Evolutionary conservation across 2,329 filamentous ascomycete genomes (phyloP).

Genomic region (Calonectria pauciramosa): DNA sequence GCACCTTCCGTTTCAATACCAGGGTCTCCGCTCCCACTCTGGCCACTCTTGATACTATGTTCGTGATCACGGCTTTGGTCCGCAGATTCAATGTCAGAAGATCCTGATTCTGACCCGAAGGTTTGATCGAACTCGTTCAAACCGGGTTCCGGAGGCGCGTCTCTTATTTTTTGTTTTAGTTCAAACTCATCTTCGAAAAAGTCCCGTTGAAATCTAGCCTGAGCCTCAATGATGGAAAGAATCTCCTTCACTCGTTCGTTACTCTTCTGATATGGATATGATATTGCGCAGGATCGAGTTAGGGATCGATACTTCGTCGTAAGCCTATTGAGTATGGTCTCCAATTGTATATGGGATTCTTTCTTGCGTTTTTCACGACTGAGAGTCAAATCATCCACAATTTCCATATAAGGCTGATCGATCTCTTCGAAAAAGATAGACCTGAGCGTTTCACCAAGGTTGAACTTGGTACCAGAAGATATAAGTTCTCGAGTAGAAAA

Average conservation of each 20-base stretch:
- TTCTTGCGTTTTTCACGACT: background rate
- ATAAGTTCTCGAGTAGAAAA: background rate
- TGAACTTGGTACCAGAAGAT: accelerated
- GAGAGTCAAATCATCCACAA: background rate
- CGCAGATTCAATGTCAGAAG: too few relatives aligned
- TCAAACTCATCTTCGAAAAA: background rate
- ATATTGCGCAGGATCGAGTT: background rate
- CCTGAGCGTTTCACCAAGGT: background rate
- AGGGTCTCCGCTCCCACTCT: background rate
- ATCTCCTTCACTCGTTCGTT: background rate
- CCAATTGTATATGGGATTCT: too few relatives aligned
- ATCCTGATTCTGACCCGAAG: too few relatives aligned
- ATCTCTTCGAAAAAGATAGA: background rate
- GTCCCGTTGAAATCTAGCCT: background rate
- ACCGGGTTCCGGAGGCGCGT: too few relatives aligned
- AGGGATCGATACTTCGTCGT: background rate
- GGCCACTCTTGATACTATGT: background rate
- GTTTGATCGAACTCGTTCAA: too few relatives aligned
- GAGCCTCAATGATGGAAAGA: background rate
- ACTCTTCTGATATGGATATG: background rate
- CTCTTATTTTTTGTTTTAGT: too few relatives aligned
- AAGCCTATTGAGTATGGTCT: too few relatives aligned
- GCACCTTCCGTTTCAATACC: background rate
- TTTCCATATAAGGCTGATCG: background rate
- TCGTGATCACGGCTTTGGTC: too few relatives aligned